Base-by-base conservation (phyloP, 495 filamentous ascomycete species). In the Elaphomyces granulatus region DNA sequence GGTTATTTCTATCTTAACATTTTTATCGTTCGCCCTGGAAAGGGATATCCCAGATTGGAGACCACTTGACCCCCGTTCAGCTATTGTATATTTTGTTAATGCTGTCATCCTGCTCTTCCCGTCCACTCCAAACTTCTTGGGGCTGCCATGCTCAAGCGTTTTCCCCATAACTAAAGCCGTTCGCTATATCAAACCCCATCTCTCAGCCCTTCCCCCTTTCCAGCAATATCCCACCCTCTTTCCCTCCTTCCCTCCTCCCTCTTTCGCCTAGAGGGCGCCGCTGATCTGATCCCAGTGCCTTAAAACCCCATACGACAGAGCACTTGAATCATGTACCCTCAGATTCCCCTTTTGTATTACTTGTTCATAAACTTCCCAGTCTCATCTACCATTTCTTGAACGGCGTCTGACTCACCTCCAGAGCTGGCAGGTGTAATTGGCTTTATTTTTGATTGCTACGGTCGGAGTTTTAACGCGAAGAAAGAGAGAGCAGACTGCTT, bases 211-310 rank as follows among this genome's bases (percentile, higher is more conserved):
- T 3, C 28, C 28, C 10, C 8, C 14, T 28, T 19, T 31, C 14
- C 20, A 28, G 8, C 19, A 30, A 15, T n/a, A 19, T 34, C 26
- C 40, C 32, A 39, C 20, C n/a, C 34, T 44, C 26, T 43, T 39
- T 39, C 16, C 28, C 28, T 23, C 31, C 19, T 45, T 37, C 14
- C 17, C 36, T 41, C 45, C 18, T 21, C 40, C 41, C 40, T 45
- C 21, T 44, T 45, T 42, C 17, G 42, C 45, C n/a, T n/a, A n/a
- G n/a, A n/a, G n/a, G n/a, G n/a, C n/a, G n/a, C n/a, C n/a, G n/a
- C n/a, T n/a, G n/a, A n/a, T n/a, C n/a, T n/a, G n/a, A n/a, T n/a
- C n/a, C n/a, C n/a, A n/a, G n/a, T n/a, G n/a, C n/a, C n/a, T n/a
- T n/a, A n/a, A n/a, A n/a, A n/a, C n/a, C n/a, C n/a, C n/a, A n/a